Conservation (phyloP, 345 rosid genomes). For the Citrus inodora region DNA sequence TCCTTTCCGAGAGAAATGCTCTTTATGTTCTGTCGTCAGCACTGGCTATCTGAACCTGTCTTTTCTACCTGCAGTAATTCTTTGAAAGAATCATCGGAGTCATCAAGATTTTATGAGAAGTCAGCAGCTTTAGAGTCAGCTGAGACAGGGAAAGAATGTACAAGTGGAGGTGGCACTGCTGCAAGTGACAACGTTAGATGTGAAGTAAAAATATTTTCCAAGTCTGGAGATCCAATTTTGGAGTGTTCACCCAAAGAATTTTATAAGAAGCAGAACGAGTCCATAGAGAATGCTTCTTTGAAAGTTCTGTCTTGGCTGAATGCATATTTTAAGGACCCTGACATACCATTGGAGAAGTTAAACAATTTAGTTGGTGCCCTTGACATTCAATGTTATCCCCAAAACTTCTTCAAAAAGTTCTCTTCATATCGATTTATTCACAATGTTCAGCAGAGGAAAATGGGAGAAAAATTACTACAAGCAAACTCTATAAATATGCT, state of each 20-base stretch:
- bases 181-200: slow-evolving; percentile 31
- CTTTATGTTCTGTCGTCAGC: slow-evolving; percentile 75
- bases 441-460: slow-evolving; percentile 14
- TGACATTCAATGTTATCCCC: slow-evolving; percentile 35
- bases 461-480: slow-evolving; percentile 28
- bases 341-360: slow-evolving; percentile 39
- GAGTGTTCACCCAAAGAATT: slow-evolving; percentile 57
- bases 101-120: slow-evolving; percentile 52
- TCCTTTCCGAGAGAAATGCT: slow-evolving; percentile 77
- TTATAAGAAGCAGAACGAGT: slow-evolving; percentile 67
- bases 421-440: slow-evolving; percentile 25
- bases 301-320: slow-evolving; percentile 74
- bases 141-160: slow-evolving; percentile 23
- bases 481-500: slow-evolving; percentile 14
- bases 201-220: slow-evolving; percentile 66
- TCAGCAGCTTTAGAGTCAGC: slow-evolving; percentile 36
- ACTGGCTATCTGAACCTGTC: slow-evolving; percentile 73
- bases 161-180: slow-evolving; percentile 29
- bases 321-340: slow-evolving; percentile 47
- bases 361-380: slow-evolving; percentile 32
- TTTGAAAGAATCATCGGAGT: slow-evolving; percentile 35
- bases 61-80: slow-evolving; percentile 39
- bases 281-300: slow-evolving; percentile 69
- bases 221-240: slow-evolving; percentile 55
- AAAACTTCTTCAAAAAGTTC: slow-evolving; percentile 42